phyloP scores from a whole-genome alignment of 1,284 basidiomycete genomes.

The Rhodotorula mucilaginosa region DNA sequence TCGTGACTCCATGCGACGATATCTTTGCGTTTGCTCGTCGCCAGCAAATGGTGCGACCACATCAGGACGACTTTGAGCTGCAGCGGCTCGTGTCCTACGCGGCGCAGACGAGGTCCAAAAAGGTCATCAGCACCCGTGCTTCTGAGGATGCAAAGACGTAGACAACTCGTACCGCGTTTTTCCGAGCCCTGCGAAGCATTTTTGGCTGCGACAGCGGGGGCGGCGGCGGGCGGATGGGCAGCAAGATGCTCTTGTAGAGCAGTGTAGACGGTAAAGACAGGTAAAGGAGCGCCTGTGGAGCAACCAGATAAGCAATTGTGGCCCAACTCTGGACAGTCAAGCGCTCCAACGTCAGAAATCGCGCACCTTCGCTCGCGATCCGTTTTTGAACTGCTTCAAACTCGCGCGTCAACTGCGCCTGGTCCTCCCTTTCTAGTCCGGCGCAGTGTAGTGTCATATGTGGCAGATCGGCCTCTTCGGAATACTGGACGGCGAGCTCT shows the following conservation, averaged over 20 bases:
- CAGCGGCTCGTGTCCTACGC: conserved; percentile 3
- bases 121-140: too few species aligned
- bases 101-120: not conserved
- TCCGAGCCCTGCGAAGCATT: not conserved
- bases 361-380: conserved; percentile 1
- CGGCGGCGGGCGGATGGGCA: conserved; percentile 7
- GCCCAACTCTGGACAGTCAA: too few species aligned
- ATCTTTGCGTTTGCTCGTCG: conserved; percentile 36
- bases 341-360: too few species aligned
- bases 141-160: not conserved
- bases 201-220: not conserved
- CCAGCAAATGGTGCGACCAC: conserved; percentile 38
- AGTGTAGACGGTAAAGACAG: conserved; percentile 24
- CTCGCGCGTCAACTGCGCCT: conserved; percentile 9
- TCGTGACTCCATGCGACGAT: conserved; percentile 29
- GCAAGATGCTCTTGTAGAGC: conserved; percentile 20
- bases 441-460: conserved; percentile 11
- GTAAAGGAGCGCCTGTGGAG: not conserved
- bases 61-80: conserved; percentile 23
- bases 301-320: not conserved
- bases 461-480: not conserved
- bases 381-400: not conserved
- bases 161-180: not conserved
- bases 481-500: conserved; percentile 12
- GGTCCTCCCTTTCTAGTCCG: conserved; percentile 5